A percentile compares a stretch with the other conserved stretches of the same genome.
phyloP scores from a whole-genome alignment of 495 filamentous ascomycete species.

The Daldinia vernicosa region DNA sequence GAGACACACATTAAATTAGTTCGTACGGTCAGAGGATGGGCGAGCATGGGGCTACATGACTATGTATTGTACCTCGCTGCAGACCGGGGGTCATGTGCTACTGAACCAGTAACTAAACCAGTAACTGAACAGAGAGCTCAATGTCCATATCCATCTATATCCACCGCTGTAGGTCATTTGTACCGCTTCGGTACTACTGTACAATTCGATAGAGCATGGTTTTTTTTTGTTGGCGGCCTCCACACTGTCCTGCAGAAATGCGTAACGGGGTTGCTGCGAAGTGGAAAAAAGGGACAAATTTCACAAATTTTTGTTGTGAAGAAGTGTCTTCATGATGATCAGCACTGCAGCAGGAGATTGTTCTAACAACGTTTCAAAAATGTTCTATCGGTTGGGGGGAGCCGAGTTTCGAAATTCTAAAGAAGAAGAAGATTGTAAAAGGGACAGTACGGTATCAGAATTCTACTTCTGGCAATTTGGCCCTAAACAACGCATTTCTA shows the following conservation, averaged over 20 bases:
- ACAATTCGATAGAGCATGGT: slow-evolving; percentile 9
- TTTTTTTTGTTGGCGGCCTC: slow-evolving; percentile 35
- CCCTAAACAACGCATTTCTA: slow-evolving; percentile 23
- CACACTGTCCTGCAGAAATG: slow-evolving; percentile 27
- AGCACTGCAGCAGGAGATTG: slow-evolving; percentile 7
- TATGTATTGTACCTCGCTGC: too few species aligned
- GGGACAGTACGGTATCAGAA: slow-evolving; percentile 7
- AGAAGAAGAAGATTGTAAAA: slow-evolving; percentile 4
- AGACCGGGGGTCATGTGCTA: slow-evolving; percentile 32
- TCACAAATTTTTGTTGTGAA: slow-evolving; percentile 3
- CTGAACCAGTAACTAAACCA: slow-evolving; percentile 8
- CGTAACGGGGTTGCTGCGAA: background rate
- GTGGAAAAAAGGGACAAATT: background rate
- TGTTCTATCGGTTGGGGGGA: slow-evolving; percentile 9
- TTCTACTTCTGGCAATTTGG: slow-evolving; percentile 35
- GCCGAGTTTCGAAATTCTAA: slow-evolving; percentile 17
- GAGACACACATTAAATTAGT: slow-evolving; percentile 39
- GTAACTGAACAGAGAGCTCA: slow-evolving; percentile 13
- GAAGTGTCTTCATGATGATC: slow-evolving; percentile 8
- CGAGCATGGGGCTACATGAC: slow-evolving; percentile 2
- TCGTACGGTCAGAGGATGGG: slow-evolving; percentile 27
- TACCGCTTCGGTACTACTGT: slow-evolving; percentile 26
- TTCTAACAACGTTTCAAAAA: slow-evolving; percentile 32
- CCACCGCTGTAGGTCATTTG: slow-evolving; percentile 15
- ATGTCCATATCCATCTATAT: slow-evolving; percentile 13